Evolutionary conservation across 129 eudicot genomes (phyloP).

Genomic region (Escallonia herrerae): DNA sequence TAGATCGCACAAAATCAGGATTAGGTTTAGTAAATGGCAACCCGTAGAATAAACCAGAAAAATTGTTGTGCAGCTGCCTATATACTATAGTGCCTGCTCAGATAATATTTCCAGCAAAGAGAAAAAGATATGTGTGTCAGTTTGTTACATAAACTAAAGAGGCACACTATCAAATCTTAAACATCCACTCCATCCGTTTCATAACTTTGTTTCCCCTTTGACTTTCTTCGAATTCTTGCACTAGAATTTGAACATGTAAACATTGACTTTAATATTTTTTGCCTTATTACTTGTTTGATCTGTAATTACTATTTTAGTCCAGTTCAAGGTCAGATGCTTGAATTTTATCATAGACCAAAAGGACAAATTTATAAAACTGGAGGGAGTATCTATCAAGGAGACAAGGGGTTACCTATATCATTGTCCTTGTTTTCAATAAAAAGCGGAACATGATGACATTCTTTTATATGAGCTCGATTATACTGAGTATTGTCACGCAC

Average conservation of each 20-base stretch:
- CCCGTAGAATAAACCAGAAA: slow-evolving; percentile 81
- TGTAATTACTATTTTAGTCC: too few species aligned
- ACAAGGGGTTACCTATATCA: slow-evolving; percentile 47
- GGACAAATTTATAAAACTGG: neutral
- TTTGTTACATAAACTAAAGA: too few species aligned
- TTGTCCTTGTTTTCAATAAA: slow-evolving; percentile 70
- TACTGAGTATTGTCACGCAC: slow-evolving; percentile 66
- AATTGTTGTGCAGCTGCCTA: slow-evolving; percentile 78
- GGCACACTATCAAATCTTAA: too few species aligned
- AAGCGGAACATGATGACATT: slow-evolving; percentile 69
- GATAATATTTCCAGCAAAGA: neutral
- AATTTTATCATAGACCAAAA: too few species aligned
- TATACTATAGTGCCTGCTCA: slow-evolving; percentile 68
- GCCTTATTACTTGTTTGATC: too few species aligned
- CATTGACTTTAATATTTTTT: too few species aligned
- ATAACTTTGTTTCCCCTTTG: too few species aligned
- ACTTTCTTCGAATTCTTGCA: too few species aligned
- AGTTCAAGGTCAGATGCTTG: too few species aligned
- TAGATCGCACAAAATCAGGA: slow-evolving; percentile 77
- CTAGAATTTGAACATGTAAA: too few species aligned
- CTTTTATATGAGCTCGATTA: slow-evolving; percentile 67
- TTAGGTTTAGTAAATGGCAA: slow-evolving; percentile 82
- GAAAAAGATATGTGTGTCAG: neutral
- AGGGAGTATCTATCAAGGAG: neutral
- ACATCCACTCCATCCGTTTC: too few species aligned